Evolutionary conservation across 495 filamentous ascomycete genomes (phyloP), one percentile per base, ranked within the genome.

Genomic region (Penicillium paradoxum): DNA sequence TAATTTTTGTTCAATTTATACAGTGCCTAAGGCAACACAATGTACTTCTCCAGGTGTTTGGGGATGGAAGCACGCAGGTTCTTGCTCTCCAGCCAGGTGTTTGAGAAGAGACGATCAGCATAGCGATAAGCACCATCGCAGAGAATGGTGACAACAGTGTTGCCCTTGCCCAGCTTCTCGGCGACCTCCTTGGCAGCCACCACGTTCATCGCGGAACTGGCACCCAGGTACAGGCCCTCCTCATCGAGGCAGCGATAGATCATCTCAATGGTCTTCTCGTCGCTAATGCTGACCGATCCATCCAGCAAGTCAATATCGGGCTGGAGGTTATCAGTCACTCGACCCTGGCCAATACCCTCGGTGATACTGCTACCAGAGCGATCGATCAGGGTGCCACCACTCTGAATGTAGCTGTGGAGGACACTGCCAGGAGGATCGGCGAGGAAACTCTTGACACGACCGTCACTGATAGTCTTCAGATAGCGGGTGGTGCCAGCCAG

Each of bases 101-200:
- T 80, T 10, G 87, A 91, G 75, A 98, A 98, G 49, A 98, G 70
- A 22, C 93, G 76, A 53, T 98, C 93, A 6, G 93, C 93, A 72
- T 98, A 98, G 47, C 95, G 78, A 61, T 98, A 97, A 5, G 93
- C 93, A 24, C 93, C 95, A 62, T 98, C 93, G 64, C 90, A 95
- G 32, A 98, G 76, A 41, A 97, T 79, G 6, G 93, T 98, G 45
- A 97, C 93, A 9, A 98, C 87, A 0, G 90, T 96, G 60, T 91
- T 84, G 34, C 92, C 92, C 61, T 82, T 86, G 21, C 93, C 93
- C 27, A 98, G 65, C 72, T 88, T 88, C 79, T 93, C 84, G 0
- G 95, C 93, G 21, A 97, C 83, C 71, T 97, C 90, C 75, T 93
- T 89, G 13, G 93, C 93, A 6, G 93, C 93, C 7, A 89, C 93